Evolutionary conservation across 148 eudicot species (phyloP).

Genomic region (Camellia japonica): DNA sequence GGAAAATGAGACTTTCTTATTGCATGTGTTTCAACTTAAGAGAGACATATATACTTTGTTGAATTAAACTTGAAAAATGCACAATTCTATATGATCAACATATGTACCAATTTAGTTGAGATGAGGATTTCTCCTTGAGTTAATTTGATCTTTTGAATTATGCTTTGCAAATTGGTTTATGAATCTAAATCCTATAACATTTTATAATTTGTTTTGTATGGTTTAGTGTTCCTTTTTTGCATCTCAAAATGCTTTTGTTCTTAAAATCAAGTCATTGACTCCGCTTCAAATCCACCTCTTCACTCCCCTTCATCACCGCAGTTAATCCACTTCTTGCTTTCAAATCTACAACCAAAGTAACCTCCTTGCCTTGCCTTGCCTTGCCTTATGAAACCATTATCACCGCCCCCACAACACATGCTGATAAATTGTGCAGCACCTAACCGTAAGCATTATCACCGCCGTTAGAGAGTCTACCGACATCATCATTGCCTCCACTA

Average conservation of each 20-base stretch:
- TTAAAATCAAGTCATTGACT: too few relatives aligned
- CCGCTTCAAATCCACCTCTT: background rate
- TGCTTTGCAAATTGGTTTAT: background rate
- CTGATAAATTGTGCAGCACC: background rate
- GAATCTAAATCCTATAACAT: background rate
- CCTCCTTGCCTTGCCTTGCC: background rate
- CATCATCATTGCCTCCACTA: too few relatives aligned
- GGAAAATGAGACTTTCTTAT: background rate
- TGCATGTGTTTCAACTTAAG: background rate
- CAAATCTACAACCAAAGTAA: background rate
- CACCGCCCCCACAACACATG: background rate
- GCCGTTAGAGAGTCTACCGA: too few relatives aligned
- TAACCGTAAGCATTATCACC: too few relatives aligned
- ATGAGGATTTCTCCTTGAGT: background rate
- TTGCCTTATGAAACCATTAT: background rate
- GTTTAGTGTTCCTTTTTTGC: background rate
- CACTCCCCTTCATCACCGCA: background rate
- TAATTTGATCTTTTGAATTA: conserved; percentile 1
- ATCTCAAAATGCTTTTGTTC: too few relatives aligned
- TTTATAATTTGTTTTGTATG: background rate
- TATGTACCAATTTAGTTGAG: too few relatives aligned
- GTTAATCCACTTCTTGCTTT: background rate
- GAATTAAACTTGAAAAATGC: background rate
- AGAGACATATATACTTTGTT: background rate
- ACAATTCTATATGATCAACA: background rate